Percentiles rank a stretch among this genome's conserved stretches.
phyloP scores from a whole-genome alignment of 768 basidiomycete species.

The Leccinum boreale region DNA sequence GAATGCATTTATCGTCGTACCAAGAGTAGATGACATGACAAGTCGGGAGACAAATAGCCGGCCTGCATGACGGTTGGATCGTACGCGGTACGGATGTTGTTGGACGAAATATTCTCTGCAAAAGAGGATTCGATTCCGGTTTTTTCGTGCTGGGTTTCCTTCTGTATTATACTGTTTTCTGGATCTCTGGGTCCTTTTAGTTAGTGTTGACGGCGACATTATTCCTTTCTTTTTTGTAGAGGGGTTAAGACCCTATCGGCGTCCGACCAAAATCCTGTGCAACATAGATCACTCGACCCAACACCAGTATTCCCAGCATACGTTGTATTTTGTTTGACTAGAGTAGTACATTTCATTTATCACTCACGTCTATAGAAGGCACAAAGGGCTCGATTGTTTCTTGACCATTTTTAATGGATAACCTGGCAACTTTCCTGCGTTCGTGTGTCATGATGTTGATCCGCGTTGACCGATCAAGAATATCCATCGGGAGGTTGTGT shows the following conservation, averaged over 20 bases:
- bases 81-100: background rate
- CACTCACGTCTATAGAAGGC: background rate
- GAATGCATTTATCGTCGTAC: slow-evolving; percentile 49
- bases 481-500: background rate
- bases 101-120: no score
- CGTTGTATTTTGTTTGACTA: background rate
- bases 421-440: background rate
- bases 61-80: slow-evolving; percentile 10
- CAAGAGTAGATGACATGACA: slow-evolving; percentile 27
- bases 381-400: background rate
- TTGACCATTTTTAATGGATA: background rate
- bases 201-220: background rate
- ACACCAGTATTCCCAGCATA: background rate
- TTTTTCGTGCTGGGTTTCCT: background rate
- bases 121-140: background rate
- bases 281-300: background rate
- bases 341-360: background rate
- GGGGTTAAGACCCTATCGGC: background rate
- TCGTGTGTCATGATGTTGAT: background rate
- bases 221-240: no score
- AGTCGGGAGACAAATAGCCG: slow-evolving; percentile 19
- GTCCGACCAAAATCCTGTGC: background rate
- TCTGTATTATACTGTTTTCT: background rate
- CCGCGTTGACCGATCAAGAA: background rate
- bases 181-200: background rate